A percentile compares a stretch with the other conserved stretches of the same genome.
These are phyloP conservation scores for Solanum corneliomulleri DNA, from an alignment of 257 asterid species.

Conservation along the genomic window DNA sequence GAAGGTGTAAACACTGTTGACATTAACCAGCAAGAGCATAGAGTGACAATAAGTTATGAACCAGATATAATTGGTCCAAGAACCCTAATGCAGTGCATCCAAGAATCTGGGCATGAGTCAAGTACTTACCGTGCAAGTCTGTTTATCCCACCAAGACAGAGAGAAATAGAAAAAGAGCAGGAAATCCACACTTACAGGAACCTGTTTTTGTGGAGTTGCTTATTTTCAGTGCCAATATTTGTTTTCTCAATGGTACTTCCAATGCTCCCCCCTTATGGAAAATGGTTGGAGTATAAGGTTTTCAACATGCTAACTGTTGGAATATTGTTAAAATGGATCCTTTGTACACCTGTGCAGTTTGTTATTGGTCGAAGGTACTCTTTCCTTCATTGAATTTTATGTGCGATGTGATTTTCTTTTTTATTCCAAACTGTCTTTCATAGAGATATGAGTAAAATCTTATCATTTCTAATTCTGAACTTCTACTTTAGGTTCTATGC, in stretches of 20 bases:
- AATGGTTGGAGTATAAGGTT: slow-evolving; percentile 81
- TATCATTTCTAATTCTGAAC: background rate
- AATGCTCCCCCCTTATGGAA: slow-evolving; percentile 87
- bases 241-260: slow-evolving; percentile 86
- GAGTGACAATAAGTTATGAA: slow-evolving; percentile 54
- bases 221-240: slow-evolving; percentile 76
- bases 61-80: slow-evolving; percentile 84
- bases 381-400: background rate
- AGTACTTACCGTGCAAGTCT: slow-evolving; percentile 49
- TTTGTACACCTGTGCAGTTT: slow-evolving; percentile 95
- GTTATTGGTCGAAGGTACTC: slow-evolving; percentile 80
- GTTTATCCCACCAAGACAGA: slow-evolving; percentile 68
- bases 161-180: slow-evolving; percentile 59
- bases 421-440: background rate
- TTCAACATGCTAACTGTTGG: slow-evolving; percentile 75
- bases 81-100: slow-evolving; percentile 60
- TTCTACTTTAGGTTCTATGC: slow-evolving; percentile 69
- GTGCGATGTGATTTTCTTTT: background rate
- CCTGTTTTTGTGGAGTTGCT: slow-evolving; percentile 81
- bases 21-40: slow-evolving; percentile 41
- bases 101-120: slow-evolving; percentile 53
- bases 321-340: slow-evolving; percentile 77
- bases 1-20: slow-evolving; percentile 79
- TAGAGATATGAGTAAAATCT: background rate
- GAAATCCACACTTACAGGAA: slow-evolving; percentile 58